Conservation (phyloP, 257 asterid genomes). For the Buddleja alternifolia region DNA sequence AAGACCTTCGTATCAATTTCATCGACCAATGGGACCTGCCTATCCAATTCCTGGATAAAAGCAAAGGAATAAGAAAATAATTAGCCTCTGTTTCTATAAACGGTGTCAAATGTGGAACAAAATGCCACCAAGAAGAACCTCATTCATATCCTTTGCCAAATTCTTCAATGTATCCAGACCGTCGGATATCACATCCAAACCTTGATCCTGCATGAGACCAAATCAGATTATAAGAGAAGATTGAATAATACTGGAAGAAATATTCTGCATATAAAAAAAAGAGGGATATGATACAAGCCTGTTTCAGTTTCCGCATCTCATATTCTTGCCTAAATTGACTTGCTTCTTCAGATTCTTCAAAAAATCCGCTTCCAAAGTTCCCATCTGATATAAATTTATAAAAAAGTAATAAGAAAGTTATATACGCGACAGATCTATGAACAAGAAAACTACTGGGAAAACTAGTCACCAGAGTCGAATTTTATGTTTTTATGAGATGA, state of each 20-base stretch:
- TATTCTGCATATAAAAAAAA: background rate
- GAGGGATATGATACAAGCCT: constrained; percentile 66
- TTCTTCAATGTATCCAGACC: constrained; percentile 79
- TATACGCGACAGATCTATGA: background rate
- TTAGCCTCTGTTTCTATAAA: background rate
- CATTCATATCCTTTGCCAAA: constrained; percentile 87
- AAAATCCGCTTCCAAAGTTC: constrained; percentile 50
- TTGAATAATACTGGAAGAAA: background rate
- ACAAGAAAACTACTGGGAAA: background rate
- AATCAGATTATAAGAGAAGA: constrained; percentile 5
- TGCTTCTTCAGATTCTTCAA: constrained; percentile 67
- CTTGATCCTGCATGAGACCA: constrained; percentile 68
- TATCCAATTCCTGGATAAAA: constrained; percentile 74
- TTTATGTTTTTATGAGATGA: constrained; percentile 60
- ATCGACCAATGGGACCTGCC: constrained; percentile 84
- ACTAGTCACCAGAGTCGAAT: constrained; percentile 63
- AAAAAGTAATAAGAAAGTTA: background rate
- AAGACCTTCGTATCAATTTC: constrained; percentile 87
- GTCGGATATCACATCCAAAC: constrained; percentile 72
- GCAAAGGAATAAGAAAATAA: background rate
- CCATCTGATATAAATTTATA: constrained; percentile 50
- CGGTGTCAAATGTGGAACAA: background rate
- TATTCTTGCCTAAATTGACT: constrained; percentile 71
- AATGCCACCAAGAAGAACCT: constrained; percentile 44
- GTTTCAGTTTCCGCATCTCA: constrained; percentile 87